Evolutionary conservation across 2,329 filamentous ascomycete genomes (phyloP), one percentile per base, ranked within the genome.

Genomic region (Diaporthe batatas): DNA sequence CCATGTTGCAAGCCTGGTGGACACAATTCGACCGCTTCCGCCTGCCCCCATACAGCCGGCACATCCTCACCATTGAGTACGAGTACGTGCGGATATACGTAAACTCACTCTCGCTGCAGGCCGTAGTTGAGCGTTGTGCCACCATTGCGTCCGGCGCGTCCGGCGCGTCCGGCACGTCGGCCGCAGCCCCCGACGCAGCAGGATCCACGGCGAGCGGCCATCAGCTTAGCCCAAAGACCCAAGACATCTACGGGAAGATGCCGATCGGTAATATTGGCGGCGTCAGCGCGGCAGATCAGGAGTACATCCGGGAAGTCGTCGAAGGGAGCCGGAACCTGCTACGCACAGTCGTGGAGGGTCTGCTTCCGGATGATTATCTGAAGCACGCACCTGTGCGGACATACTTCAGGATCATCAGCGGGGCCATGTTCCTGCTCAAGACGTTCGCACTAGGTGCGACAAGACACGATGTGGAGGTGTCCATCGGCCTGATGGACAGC

Each of bases 1-100:
- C 94, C 0, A 89, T 95, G 75, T 85, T 98, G 44, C 87, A 86
- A 21, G 89, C 93, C 55, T 98, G 96, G 94, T 92, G 91, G 83
- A 88, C 87, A 54, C 93, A 95, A 74, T 95, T 98, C 79, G 93
- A 97, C 77, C 88, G 90, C n/a, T 92, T 94, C 78, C 88, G 90
- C 71, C 86, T 93, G 68, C 91, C 91, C 2, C 88, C 85, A 29
- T 92, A 88, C 75, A 91, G 91, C 76, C 85, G 89, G 39, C 91
- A 95, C 80, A 95, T 98, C 73, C 86, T 99, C 39, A 92, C 91
- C 10, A 98, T 98, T 76, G 96, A 99, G 84, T 98, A 96, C 79
- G 94, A 98, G 79, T 98, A 98, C 80, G 94, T 96, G 34, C 91
- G 96, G 78, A 93, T 98, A 67, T 98, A 98, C 80, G 90, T 98